Conservation (phyloP, 345 rosid genomes). For the Gossypium rotundifolium region DNA sequence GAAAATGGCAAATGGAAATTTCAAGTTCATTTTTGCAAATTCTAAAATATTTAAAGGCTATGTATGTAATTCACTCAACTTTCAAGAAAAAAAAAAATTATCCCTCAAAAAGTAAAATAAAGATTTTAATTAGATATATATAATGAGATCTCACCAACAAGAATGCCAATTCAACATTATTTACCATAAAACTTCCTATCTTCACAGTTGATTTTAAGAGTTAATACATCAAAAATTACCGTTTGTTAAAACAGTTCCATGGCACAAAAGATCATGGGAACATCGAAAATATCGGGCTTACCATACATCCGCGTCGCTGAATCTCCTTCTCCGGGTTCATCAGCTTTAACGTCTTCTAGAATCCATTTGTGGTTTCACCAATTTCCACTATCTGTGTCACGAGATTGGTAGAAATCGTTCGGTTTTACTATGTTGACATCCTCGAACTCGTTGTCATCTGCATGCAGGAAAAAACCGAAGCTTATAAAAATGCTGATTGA, state of each 20-base stretch:
- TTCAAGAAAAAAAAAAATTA: neutral
- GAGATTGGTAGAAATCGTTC: conserved; percentile 53
- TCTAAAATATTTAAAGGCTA: neutral
- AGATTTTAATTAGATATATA: neutral
- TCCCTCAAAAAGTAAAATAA: neutral
- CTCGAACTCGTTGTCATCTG: conserved; percentile 74
- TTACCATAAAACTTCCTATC: neutral
- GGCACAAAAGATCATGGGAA: neutral
- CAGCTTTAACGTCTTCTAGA: neutral
- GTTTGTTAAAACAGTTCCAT: neutral
- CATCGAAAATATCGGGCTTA: neutral
- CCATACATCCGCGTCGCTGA: neutral
- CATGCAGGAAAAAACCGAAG: neutral
- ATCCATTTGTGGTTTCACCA: conserved; percentile 31
- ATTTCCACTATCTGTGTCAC: conserved; percentile 44
- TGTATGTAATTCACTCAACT: neutral
- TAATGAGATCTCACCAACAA: neutral
- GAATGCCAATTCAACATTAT: neutral
- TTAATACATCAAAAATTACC: neutral
- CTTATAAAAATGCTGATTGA: neutral
- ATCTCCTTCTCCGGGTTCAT: neutral
- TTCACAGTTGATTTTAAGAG: neutral
- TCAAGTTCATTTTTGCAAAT: neutral
- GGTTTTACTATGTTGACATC: conserved; percentile 57
- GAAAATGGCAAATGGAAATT: neutral